These are phyloP conservation scores for Aureobasidium lini DNA, from an alignment of 2,329 filamentous ascomycete species.

Conservation along the genomic window DNA sequence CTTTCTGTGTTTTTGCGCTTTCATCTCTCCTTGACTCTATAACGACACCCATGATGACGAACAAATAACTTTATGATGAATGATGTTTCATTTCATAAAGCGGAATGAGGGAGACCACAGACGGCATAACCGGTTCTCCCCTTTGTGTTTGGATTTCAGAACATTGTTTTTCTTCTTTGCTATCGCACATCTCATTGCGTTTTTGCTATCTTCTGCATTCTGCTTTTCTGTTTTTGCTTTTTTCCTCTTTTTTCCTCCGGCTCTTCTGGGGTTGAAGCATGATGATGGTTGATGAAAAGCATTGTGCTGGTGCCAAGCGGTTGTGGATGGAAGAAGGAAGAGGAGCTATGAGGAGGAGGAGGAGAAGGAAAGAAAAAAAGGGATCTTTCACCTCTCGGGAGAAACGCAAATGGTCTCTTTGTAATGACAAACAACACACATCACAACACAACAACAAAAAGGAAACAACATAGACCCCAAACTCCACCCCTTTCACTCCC, in stretches of 20 bases:
- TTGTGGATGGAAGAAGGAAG: background rate
- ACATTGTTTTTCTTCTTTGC: constrained; percentile 1
- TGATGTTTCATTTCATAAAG: constrained; percentile 15
- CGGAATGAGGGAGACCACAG: background rate
- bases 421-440: background rate
- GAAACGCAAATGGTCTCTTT: background rate
- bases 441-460: background rate
- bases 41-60: constrained; percentile 15
- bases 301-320: background rate
- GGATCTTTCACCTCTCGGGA: background rate
- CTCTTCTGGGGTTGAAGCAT: background rate
- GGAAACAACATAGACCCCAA: background rate
- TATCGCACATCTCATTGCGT: background rate
- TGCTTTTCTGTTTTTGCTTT: background rate
- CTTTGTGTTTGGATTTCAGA: constrained; percentile 9
- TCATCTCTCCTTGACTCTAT: constrained; percentile 1
- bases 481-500: background rate
- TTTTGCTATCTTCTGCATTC: background rate
- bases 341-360: background rate
- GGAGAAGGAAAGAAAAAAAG: background rate
- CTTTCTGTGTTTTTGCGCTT: background rate
- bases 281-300: background rate
- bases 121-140: constrained; percentile 1
- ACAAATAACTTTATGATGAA: constrained; percentile 15
- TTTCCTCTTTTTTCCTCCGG: background rate